Percentiles rank a stretch among this genome's conserved stretches.
Evolutionary conservation across 805 yeast genomes (phyloP).

Genomic region (Nematodospora valgi): DNA sequence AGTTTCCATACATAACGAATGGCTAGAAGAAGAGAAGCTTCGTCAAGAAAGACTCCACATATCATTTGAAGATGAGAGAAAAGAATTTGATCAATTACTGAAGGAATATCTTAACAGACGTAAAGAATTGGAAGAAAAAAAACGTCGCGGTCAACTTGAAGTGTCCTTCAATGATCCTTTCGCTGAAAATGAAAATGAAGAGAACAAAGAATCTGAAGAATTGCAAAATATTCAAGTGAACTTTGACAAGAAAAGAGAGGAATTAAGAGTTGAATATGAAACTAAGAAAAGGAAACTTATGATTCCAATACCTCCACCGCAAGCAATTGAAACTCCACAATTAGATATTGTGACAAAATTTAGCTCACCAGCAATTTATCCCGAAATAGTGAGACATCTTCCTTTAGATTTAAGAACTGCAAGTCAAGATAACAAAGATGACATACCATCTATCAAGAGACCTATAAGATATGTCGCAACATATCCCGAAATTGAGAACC

Average conservation of each 20-base stretch:
- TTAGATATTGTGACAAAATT: slow-evolving; percentile 25
- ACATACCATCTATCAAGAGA: slow-evolving; percentile 23
- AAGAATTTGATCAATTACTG: slow-evolving; percentile 7
- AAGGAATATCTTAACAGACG: slow-evolving; percentile 13
- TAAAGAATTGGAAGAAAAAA: slow-evolving; percentile 15
- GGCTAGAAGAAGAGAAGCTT: slow-evolving; percentile 10
- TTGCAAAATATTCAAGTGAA: slow-evolving; percentile 6
- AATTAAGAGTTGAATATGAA: slow-evolving; percentile 11
- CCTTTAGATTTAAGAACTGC: slow-evolving; percentile 29
- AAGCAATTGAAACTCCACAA: slow-evolving; percentile 17
- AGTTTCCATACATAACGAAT: slow-evolving; percentile 5
- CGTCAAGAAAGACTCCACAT: slow-evolving; percentile 8
- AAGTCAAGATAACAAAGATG: slow-evolving; percentile 12
- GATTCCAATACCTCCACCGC: slow-evolving; percentile 17
- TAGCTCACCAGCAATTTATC: slow-evolving; percentile 30
- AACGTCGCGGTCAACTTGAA: slow-evolving; percentile 11
- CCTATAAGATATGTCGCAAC: slow-evolving; percentile 33
- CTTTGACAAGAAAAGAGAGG: slow-evolving; percentile 13
- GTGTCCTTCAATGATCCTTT: slow-evolving; percentile 10
- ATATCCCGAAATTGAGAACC: slow-evolving; percentile 27
- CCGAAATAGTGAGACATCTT: slow-evolving; percentile 28
- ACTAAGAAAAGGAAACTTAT: slow-evolving; percentile 10
- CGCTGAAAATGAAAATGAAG: slow-evolving; percentile 4
- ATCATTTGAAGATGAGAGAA: slow-evolving; percentile 8
- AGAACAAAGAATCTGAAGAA: slow-evolving; percentile 1